These are phyloP conservation scores for Lentinula detonsa DNA, from an alignment of 768 basidiomycete species.

Conservation along the genomic window DNA sequence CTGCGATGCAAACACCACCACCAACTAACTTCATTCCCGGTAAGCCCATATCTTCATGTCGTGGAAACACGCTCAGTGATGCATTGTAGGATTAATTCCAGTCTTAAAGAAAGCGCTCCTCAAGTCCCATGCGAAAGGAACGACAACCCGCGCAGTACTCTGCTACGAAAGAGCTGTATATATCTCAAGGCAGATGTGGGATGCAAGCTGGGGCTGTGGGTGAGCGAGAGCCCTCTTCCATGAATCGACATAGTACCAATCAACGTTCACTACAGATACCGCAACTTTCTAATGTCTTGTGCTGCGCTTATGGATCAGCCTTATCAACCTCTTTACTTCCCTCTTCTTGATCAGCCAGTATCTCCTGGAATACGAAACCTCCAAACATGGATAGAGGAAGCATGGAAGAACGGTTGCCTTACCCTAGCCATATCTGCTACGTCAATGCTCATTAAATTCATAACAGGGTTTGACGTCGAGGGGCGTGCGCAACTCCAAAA, in stretches of 20 bases:
- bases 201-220: conserved; percentile 73
- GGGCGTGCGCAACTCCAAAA: conserved; percentile 57
- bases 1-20: conserved; percentile 25
- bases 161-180: conserved; percentile 62
- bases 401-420: conserved; percentile 64
- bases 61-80: background rate
- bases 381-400: conserved; percentile 75
- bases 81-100: conserved; percentile 53
- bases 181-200: conserved; percentile 52
- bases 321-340: conserved; percentile 54
- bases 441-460: background rate
- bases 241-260: conserved; percentile 8
- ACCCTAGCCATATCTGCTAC: background rate
- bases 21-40: conserved; percentile 64
- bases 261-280: conserved; percentile 48
- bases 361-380: conserved; percentile 69
- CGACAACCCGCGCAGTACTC: conserved; percentile 50
- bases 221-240: conserved; percentile 19
- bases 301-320: conserved; percentile 64
- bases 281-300: conserved; percentile 79
- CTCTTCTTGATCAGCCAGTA: conserved; percentile 48
- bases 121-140: conserved; percentile 43
- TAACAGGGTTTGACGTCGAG: conserved; percentile 62
- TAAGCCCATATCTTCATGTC: conserved; percentile 15
- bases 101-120: conserved; percentile 52